Evolutionary conservation across 2,329 filamentous ascomycete species (phyloP).

Genomic region (Penicillium freii): DNA sequence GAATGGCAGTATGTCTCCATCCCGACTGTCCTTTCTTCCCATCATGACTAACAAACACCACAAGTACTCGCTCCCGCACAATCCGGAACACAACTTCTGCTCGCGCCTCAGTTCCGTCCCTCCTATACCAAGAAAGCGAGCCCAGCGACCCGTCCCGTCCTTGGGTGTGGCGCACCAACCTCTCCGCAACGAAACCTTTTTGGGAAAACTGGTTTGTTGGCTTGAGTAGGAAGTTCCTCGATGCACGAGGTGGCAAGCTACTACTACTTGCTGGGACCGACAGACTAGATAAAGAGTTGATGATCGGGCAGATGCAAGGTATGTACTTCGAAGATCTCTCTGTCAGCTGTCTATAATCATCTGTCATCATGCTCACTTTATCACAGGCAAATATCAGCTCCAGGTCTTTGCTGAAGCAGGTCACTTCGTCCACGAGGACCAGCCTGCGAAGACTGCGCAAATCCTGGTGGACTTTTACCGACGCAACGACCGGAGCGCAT

Average conservation of each 20-base stretch:
- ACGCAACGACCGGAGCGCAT: slow-evolving; percentile 78
- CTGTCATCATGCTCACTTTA: background rate
- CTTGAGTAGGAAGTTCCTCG: slow-evolving; percentile 82
- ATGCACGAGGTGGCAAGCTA: slow-evolving; percentile 77
- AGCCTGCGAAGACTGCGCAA: slow-evolving; percentile 83
- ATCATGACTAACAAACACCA: slow-evolving; percentile 2
- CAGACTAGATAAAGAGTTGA: slow-evolving; percentile 83
- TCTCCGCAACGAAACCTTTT: slow-evolving; percentile 79
- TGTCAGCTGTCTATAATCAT: background rate
- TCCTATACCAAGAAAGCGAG: slow-evolving; percentile 56
- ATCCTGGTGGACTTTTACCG: slow-evolving; percentile 87
- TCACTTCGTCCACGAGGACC: slow-evolving; percentile 95
- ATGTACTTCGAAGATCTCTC: slow-evolving; percentile 26
- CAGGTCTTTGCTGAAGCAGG: slow-evolving; percentile 93
- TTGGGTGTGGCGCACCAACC: slow-evolving; percentile 84
- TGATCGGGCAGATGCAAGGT: slow-evolving; percentile 97
- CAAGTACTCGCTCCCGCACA: slow-evolving; percentile 73
- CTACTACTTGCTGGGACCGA: slow-evolving; percentile 86
- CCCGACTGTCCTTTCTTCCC: background rate
- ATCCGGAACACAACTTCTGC: slow-evolving; percentile 82
- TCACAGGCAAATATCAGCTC: slow-evolving; percentile 78
- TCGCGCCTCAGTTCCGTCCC: slow-evolving; percentile 77
- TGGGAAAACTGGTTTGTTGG: slow-evolving; percentile 95
- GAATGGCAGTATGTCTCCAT: slow-evolving; percentile 71
- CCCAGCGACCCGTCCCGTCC: slow-evolving; percentile 45